Conservation (phyloP, 139 green algal species). For the Chlorella vulgaris region DNA sequence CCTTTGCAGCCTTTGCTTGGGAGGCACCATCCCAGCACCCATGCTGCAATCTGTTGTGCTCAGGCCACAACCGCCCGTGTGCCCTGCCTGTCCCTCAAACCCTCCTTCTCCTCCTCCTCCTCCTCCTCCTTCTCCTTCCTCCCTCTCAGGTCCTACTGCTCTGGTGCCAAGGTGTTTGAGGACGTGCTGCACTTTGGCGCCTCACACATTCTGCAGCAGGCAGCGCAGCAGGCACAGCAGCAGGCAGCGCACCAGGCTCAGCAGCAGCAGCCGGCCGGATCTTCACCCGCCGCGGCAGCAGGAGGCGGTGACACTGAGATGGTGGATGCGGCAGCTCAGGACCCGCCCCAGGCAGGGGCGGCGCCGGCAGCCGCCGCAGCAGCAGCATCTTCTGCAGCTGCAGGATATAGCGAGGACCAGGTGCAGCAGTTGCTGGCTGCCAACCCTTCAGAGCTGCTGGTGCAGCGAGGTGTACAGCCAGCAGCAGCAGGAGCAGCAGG, state of each 20-base stretch:
- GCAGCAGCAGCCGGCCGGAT: no score
- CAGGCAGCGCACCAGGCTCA: neutral
- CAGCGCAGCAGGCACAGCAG: neutral
- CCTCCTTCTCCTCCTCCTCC: neutral
- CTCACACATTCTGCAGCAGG: conserved; percentile 53
- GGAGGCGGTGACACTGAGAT: conserved; percentile 14
- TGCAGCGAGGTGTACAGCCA: conserved; percentile 3
- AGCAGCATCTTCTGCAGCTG: neutral
- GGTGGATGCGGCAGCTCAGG: neutral
- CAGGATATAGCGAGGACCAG: conserved; percentile 34
- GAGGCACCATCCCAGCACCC: no score
- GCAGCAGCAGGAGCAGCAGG: neutral
- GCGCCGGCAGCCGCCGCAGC: neutral
- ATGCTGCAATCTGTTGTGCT: no score
- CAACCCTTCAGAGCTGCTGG: conserved; percentile 30
- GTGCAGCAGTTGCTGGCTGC: conserved; percentile 41
- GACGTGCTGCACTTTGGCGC: conserved; percentile 69
- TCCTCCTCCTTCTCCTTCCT: neutral
- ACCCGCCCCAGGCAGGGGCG: neutral
- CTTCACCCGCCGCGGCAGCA: conserved; percentile 2
- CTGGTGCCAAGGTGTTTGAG: conserved; percentile 55
- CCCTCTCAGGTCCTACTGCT: conserved; percentile 10
- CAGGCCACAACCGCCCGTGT: neutral
- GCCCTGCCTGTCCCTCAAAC: no score
- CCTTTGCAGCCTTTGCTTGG: no score